Evolutionary conservation across 441 rosid species (phyloP), one percentile per base, ranked within the genome.

Genomic region (Erodium chrysanthum): DNA sequence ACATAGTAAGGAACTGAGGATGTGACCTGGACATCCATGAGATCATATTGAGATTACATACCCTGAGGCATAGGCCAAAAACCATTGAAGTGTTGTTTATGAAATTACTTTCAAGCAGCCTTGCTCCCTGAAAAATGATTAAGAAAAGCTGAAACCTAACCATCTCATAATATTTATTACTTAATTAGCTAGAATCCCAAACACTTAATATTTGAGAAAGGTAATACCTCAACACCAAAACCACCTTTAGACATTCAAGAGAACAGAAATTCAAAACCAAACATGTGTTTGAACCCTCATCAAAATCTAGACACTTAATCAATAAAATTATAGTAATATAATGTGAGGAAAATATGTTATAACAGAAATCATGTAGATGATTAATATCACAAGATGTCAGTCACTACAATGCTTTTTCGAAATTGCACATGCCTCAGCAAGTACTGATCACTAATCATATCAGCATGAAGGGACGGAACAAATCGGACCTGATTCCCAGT

Each of bases 41-140:
- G 35, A 68, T n/a, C 23, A 21, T 59, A 52, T 37, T 70, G 23
- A 73, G 77, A 66, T 68, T 62, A 75, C 88, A 76, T 85, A 92
- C 98, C 77, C 91, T 84, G 56, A 92, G 76, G 83, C 97, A 90
- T 31, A 85, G 83, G 64, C 98, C 85, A 67, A 92, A 90, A 71
- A 90, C 94, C 97, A 92, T 88, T 17, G 96, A 90, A 64, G 97
- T 92, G 64, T 90, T 92, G 71, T 92, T 92, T 83, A 90, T 90
- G 76, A 89, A 92, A 79, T 85, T 90, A 74, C 98, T 92, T 82
- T 92, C 96, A 21, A 85, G 85, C 79, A 92, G 81, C 78, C 97
- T 81, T 74, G 89, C 83, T 21, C 98, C 98, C 98, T 90, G 84
- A 80, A 82, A 79, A 79, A 73, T 64, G 35, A 72, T 54, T 65